Base-by-base conservation (phyloP, 208 protist genomes). In the Wallacemonas sp. region DNA sequence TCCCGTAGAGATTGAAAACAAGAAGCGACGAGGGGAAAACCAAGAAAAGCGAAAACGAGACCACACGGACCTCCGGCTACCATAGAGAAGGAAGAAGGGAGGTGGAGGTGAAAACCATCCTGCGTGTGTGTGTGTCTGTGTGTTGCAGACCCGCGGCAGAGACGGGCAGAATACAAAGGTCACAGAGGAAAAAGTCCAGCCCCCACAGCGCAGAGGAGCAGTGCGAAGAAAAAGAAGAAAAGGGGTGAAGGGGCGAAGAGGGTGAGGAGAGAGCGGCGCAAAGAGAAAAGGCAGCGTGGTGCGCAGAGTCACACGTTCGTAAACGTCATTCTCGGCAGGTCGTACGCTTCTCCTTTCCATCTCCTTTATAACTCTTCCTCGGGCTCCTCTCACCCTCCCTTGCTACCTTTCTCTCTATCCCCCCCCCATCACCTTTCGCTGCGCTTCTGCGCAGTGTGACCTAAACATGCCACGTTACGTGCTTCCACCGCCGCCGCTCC, bases 201-300 rank as follows among this genome's bases (percentile, higher is more conserved):
- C n/a, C n/a, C n/a, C n/a, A n/a, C n/a, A n/a, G n/a, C n/a, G 27
- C 61, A 38, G 27, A 58, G 1, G 21, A 50, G 0, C 17, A 48
- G 15, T 38, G 27, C 22, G 34, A 65, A 42, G 41, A 61, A 41
- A 68, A 55, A 73, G 39, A 69, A 36, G 46, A 64, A 67, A 53
- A 30, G 22, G 26, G 9, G 27, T 4, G 13, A 39, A 46, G 9
- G 27, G 32, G 24, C 45, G 37, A 34, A 17, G 34, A 72, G 19
- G n/a, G 60, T 64, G 21, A 46, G 33, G 63, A 59, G 22, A 22
- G 50, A 60, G 8, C 22, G 27, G 48, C 21, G 58, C 33, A n/a
- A 65, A 55, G 22, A n/a, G 21, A 45, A 60, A 36, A 1, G 17
- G 15, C 59, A 30, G 15, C 52, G 19, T 58, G 27, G 24, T 10